Conservation (phyloP, 1,284 basidiomycete species). For the Microbotryum scabiosae region DNA sequence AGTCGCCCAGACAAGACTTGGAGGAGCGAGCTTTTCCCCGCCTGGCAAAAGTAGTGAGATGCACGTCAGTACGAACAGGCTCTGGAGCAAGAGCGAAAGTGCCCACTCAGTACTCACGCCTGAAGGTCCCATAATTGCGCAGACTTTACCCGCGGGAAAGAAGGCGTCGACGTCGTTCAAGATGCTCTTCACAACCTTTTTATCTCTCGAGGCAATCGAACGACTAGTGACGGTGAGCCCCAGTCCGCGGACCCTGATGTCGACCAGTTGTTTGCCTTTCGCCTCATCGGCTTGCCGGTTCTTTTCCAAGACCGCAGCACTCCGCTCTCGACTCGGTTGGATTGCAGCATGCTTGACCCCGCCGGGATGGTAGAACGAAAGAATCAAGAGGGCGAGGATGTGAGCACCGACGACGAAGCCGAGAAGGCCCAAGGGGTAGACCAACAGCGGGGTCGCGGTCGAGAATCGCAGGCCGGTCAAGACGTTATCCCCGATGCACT, state of each 20-base stretch:
- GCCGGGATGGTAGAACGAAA: conserved; percentile 41
- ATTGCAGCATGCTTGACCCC: conserved; percentile 43
- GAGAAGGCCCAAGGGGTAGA: conserved; percentile 41
- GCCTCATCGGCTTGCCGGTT: neutral
- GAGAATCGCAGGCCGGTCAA: conserved; percentile 40
- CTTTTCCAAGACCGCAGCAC: too few relatives aligned
- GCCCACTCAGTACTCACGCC: conserved; percentile 8
- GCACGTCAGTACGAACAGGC: neutral
- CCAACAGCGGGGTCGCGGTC: conserved; percentile 38
- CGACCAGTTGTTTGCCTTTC: conserved; percentile 2
- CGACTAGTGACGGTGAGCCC: conserved; percentile 27
- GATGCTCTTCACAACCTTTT: conserved; percentile 38
- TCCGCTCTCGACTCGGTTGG: neutral
- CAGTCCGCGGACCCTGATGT: conserved; percentile 15
- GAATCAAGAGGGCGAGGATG: conserved; percentile 38
- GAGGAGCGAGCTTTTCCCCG: conserved; percentile 47
- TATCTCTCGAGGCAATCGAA: neutral
- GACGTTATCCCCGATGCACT: conserved; percentile 44
- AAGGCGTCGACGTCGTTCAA: conserved; percentile 42
- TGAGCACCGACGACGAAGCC: conserved; percentile 40
- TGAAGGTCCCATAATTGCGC: conserved; percentile 42
- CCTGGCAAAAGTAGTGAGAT: conserved; percentile 35
- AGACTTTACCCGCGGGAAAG: conserved; percentile 46
- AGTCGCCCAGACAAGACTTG: conserved; percentile 45
- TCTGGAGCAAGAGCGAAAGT: too few relatives aligned